A percentile compares a stretch with the other conserved stretches of the same genome.
phyloP scores from a whole-genome alignment of 345 rosid species.

The Noccaea bulbosa region DNA sequence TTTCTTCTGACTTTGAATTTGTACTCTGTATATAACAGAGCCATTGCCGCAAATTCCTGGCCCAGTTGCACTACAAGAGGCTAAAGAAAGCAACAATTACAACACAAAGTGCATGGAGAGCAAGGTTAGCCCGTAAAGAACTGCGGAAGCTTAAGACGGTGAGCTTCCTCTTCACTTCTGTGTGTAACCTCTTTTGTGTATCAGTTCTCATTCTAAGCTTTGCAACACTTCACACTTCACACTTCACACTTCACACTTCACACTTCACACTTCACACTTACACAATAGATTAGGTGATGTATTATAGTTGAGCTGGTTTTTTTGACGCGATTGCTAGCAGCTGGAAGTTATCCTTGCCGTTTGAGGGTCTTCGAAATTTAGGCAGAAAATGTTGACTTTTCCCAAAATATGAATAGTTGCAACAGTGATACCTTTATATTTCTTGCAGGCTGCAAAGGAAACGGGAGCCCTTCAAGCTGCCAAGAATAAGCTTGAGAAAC shows the following conservation, averaged over 20 bases:
- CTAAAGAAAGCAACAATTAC: slow-evolving; percentile 76
- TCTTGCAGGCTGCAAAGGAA: slow-evolving; percentile 88
- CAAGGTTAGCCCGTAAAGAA: slow-evolving; percentile 84
- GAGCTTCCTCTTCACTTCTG: slow-evolving; percentile 40
- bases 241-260: too few relatives aligned
- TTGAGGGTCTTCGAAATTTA: slow-evolving; percentile 20
- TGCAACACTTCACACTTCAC: not conserved
- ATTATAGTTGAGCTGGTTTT: slow-evolving; percentile 2
- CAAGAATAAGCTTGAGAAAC: slow-evolving; percentile 85
- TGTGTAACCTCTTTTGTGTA: slow-evolving; percentile 19
- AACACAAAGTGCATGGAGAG: slow-evolving; percentile 94
- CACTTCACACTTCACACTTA: too few relatives aligned
- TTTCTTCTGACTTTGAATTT: slow-evolving; percentile 33
- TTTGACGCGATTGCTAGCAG: slow-evolving; percentile 14
- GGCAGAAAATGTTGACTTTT: slow-evolving; percentile 22
- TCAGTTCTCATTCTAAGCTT: slow-evolving; percentile 9
- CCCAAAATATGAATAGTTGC: slow-evolving; percentile 11
- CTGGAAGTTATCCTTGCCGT: slow-evolving; percentile 13
- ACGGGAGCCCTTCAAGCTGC: slow-evolving; percentile 97
- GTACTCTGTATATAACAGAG: slow-evolving; percentile 56
- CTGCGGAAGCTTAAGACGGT: slow-evolving; percentile 90
- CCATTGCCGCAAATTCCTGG: slow-evolving; percentile 83
- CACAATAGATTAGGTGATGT: slow-evolving; percentile 6
- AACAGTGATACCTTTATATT: slow-evolving; percentile 30
- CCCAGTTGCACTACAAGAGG: slow-evolving; percentile 55